Base-by-base conservation (phyloP, 768 basidiomycete species). In the Lepiota subincarnata region DNA sequence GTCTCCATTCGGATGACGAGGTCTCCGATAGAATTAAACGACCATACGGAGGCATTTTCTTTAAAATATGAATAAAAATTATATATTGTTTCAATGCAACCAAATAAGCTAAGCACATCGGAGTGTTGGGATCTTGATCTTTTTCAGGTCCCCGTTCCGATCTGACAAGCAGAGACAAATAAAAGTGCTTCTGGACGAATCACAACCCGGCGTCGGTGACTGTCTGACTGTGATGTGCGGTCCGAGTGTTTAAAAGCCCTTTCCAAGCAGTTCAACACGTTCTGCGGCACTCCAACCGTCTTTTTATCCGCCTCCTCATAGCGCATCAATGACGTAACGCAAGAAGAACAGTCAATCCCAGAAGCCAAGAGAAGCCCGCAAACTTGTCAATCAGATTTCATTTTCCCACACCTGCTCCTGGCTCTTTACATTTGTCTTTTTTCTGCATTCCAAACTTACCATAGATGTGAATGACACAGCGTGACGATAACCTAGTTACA, bases 11-110 rank as follows among this genome's bases (percentile, higher is more conserved):
- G 57, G 55, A 53, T 55, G 55, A 51, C 50, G 48, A 55, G 53
- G 20, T 39, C 22, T 46, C 44, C 44, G 38, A 49, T 58, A 61
- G 60, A 61, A 64, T 59, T 62, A 62, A 59, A 62, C 53, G 46
- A 58, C 49, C 55, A 59, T 50, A 62, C 67, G 67, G 65, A 68
- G 62, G 62, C 59, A 65, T 65, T 66, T 64, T 58, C 56, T 57
- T 53, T 36, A 38, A 60, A 57, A 49, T 50, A 55, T 50, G 50
- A 57, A 61, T 56, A 64, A 64, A 67, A 67, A 64, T 64, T 61
- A 64, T 62, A 63, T 62, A 62, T 65, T 66, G 70, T 74, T 74
- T 73, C 71, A 73, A 60, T 65, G 61, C 60, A 61, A 70, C 67
- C 69, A 72, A 69, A 68, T 64, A 62, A 60, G 66, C 62, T 66